These are phyloP conservation scores for Trichoderma reesei DNA, from an alignment of 495 filamentous ascomycete genomes.

Conservation along the genomic window DNA sequence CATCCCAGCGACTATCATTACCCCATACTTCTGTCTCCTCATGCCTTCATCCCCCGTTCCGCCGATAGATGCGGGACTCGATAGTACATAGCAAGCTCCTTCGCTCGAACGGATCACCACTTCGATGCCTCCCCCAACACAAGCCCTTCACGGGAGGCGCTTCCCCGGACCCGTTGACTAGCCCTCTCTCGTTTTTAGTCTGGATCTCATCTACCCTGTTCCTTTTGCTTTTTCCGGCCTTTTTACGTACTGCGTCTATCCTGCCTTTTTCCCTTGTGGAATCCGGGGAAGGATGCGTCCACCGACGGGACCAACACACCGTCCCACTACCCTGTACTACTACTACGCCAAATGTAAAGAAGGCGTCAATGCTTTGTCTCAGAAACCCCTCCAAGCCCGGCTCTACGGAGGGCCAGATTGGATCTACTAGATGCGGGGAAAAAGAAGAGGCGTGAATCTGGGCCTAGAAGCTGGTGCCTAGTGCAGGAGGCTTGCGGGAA, in stretches of 20 bases:
- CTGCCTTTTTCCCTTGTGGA: background rate
- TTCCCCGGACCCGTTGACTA: no score
- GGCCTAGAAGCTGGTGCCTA: no score
- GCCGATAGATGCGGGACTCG: conserved; percentile 4
- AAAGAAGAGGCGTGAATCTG: background rate
- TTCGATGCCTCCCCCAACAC: background rate
- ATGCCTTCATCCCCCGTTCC: background rate
- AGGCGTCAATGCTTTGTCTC: background rate
- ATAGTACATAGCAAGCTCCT: no score
- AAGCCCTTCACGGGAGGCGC: no score
- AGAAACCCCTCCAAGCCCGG: background rate
- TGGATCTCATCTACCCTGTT: no score
- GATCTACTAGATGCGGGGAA: background rate
- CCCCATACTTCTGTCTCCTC: background rate
- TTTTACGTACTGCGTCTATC: no score
- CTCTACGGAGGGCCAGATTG: background rate
- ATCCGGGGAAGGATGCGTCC: no score
- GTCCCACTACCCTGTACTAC: background rate
- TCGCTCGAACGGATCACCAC: conserved; percentile 4
- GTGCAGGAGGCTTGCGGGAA: no score
- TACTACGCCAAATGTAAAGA: background rate
- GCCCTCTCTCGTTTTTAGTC: no score
- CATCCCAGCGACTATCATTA: background rate
- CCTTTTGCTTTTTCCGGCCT: no score
- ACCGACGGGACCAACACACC: no score